phyloP scores from a whole-genome alignment of 2,329 filamentous ascomycete species.

The Arthrobotrys pseudoclavata region DNA sequence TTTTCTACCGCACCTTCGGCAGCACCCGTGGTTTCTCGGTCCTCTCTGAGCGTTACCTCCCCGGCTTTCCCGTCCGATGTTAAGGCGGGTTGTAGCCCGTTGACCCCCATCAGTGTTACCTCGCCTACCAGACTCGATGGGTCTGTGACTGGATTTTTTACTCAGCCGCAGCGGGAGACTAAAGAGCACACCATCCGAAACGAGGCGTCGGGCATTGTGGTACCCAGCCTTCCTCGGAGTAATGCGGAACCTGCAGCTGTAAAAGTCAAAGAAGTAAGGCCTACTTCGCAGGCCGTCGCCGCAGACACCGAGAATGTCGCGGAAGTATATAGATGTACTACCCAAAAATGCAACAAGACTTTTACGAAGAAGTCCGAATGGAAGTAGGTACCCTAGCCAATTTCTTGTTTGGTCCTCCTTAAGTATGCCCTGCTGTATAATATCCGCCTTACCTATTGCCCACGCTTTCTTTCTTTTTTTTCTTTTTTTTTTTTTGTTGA shows the following conservation, averaged over 20 bases:
- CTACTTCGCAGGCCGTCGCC: slow-evolving; percentile 17
- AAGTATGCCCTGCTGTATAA: not conserved
- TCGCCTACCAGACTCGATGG: slow-evolving; percentile 44
- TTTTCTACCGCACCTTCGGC: slow-evolving; percentile 11
- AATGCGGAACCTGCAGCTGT: slow-evolving; percentile 7
- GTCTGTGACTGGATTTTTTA: slow-evolving; percentile 20
- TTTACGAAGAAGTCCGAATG: slow-evolving; percentile 48
- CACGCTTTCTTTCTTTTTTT: not conserved
- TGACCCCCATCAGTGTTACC: slow-evolving; percentile 39
- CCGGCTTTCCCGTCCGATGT: slow-evolving; percentile 32
- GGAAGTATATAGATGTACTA: slow-evolving; percentile 30
- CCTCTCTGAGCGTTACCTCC: slow-evolving; percentile 36
- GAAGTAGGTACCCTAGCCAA: slow-evolving; percentile 36
- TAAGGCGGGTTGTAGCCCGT: slow-evolving; percentile 21
- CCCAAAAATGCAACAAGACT: slow-evolving; percentile 35
- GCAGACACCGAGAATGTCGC: slow-evolving; percentile 19
- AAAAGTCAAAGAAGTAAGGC: slow-evolving; percentile 40
- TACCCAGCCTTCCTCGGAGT: slow-evolving; percentile 15
- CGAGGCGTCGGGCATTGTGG: slow-evolving; percentile 32
- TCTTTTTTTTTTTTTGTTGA: not conserved
- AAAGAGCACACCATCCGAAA: slow-evolving; percentile 13
- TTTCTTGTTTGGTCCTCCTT: not conserved
- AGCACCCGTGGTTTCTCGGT: not conserved
- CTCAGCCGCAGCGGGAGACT: not conserved
- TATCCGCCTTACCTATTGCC: slow-evolving; percentile 6